Evolutionary conservation across 768 basidiomycete genomes (phyloP).

Genomic region (Suillus fuscotomentosus): DNA sequence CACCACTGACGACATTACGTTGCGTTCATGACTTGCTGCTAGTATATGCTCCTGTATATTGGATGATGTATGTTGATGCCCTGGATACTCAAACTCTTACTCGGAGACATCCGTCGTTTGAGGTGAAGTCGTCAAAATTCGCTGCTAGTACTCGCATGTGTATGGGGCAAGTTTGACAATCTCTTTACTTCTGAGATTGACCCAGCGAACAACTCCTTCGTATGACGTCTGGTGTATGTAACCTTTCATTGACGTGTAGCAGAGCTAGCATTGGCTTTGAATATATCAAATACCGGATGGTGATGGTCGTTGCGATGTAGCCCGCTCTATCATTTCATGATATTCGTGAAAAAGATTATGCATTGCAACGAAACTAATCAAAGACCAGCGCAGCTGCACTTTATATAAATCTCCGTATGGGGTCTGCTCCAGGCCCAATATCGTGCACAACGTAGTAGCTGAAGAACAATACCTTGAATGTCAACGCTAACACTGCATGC

Average conservation of each 20-base stretch:
- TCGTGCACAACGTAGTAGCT: conserved; percentile 49
- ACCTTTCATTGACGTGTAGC: neutral
- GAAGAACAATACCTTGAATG: conserved; percentile 77
- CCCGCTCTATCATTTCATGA: neutral
- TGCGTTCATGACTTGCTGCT: neutral
- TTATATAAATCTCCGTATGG: conserved; percentile 23
- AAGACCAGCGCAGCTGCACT: neutral
- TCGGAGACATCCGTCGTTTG: neutral
- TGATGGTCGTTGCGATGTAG: no score
- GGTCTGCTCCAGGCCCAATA: conserved; percentile 29
- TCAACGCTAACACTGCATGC: conserved; percentile 78
- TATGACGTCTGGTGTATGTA: neutral
- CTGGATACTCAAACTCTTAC: neutral
- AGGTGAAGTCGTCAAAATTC: neutral
- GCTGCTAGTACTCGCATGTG: neutral
- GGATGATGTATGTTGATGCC: neutral
- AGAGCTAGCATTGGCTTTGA: no score
- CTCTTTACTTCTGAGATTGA: neutral
- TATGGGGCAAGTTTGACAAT: neutral
- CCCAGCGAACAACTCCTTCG: neutral
- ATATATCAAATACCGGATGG: neutral
- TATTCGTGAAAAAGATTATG: neutral
- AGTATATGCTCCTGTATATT: neutral
- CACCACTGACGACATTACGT: neutral
- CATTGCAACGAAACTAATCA: neutral